Conservation (phyloP, 257 asterid genomes). For the Nicotiana paniculata region DNA sequence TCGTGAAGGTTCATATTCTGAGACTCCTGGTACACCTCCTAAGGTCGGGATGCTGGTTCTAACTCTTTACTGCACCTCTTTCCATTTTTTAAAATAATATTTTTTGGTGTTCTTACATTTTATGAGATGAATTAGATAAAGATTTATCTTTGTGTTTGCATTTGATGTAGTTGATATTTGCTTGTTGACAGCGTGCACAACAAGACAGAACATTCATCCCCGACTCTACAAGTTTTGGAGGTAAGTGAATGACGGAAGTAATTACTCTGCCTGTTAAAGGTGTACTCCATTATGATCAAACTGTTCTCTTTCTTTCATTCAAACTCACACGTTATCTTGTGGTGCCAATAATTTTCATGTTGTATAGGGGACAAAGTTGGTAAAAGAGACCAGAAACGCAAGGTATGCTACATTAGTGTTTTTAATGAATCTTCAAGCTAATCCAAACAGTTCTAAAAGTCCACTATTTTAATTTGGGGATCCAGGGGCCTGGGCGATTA, state of each 20-base stretch:
- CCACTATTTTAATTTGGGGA: slow-evolving; percentile 5
- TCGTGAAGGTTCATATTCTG: slow-evolving; percentile 75
- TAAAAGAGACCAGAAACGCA: slow-evolving; percentile 87
- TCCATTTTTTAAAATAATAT: not conserved
- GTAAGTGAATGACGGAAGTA: slow-evolving; percentile 26
- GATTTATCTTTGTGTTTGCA: not conserved
- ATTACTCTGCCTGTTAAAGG: not conserved
- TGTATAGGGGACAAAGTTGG: slow-evolving; percentile 65
- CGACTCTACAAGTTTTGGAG: slow-evolving; percentile 57
- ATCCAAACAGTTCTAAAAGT: not conserved
- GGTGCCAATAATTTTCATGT: slow-evolving; percentile 8
- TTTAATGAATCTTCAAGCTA: not conserved
- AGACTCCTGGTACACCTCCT: slow-evolving; percentile 93
- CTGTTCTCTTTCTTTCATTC: slow-evolving; percentile 1
- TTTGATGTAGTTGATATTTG: slow-evolving; percentile 3
- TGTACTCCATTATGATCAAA: not conserved
- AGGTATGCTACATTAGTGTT: slow-evolving; percentile 33
- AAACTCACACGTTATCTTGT: not conserved
- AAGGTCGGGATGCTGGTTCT: slow-evolving; percentile 38
- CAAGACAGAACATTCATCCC: slow-evolving; percentile 76
- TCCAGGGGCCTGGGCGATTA: slow-evolving; percentile 69
- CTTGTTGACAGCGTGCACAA: slow-evolving; percentile 48
- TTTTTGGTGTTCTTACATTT: not conserved
- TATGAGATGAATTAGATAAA: not conserved
- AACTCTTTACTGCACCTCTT: not conserved